Base-by-base conservation (phyloP, 2,329 filamentous ascomycete genomes). In the Neofusicoccum kwambonambiense region DNA sequence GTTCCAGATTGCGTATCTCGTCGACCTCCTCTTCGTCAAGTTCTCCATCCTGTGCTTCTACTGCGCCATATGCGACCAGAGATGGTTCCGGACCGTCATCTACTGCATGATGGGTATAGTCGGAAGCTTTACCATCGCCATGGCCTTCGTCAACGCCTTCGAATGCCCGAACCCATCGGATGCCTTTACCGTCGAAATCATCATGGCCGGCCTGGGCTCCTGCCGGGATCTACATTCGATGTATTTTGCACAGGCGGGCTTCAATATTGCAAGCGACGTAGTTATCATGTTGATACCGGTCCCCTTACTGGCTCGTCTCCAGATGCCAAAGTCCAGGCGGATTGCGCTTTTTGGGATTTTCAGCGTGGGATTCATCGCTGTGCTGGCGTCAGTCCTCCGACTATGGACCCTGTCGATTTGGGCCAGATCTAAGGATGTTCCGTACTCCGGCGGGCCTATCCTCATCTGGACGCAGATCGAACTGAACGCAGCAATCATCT, bases 241-340 rank as follows among this genome's bases (percentile, higher is more conserved):
- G 3, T 77, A 71, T 66, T 67, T 75, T 2, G 69, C 73, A 54
- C 81, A 79, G 0, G 80, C 71, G 1, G 74, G 74, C 6, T 69
- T 79, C 64, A 81, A 79, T 50, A 75, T 81, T 58, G 68, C 75
- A 54, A 80, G 75, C 63, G 79, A 82, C 64, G 70, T 80, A 9
- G 66, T 80, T 17, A 79, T 83, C 63, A 75, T 82, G 5, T 65
- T 79, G 5, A 69, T 82, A 2, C 81, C 81, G 0, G 77, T 83
- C 15, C 80, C 81, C 0, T 76, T 82, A 51, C 75, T 83, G 34
- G 72, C 78, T 0, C 75, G 75, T 2, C 76, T 86, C 3, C 76
- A 82, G 64, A 82, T 85, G 6, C 81, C 83, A 0, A 72, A 70
- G 3, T 76, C 76, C 3, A 82, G 85, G 64, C 84, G 85, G 62